Base-by-base conservation (phyloP, 2,329 filamentous ascomycete genomes). In the Aspergillus japonicus region DNA sequence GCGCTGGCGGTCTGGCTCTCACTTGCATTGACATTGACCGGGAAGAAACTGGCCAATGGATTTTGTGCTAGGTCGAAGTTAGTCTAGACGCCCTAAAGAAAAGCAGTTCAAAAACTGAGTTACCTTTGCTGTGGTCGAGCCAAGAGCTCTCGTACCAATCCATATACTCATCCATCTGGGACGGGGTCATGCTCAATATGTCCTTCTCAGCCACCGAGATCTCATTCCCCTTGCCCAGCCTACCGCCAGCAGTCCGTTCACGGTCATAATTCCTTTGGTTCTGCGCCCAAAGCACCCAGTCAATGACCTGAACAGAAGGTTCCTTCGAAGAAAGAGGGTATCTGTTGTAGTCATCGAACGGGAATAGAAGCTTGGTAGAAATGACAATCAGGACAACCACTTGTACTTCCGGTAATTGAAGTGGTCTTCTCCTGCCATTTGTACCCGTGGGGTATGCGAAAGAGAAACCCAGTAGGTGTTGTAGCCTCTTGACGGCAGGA, bases 301-400 rank as follows among this genome's bases (percentile, higher is more conserved):
- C 80, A 57, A 97, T 79, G 21, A 75, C 74, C n/a, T 87, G 75
- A 3, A 80, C 79, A 14, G 85, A 80, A 1, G 87, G 83, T 59
- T 91, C 88, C 10, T 78, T 76, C 14, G 77, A 64, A 19, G 79
- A 80, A 39, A 70, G 74, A 7, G 82, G 83, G 65, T 80, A 78
- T 47, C 87, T 79, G 55, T 80, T 73, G 12, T 82, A 68, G 23
- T 79, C 78, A 68, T 91, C 86, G 49, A 96, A 86, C 0, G 94
- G 91, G 67, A 91, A 92, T 21, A 89, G 80, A 2, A 96, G 74
- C 68, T 97, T 97, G 3, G 89, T 87, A 4, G 89, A 86, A 14
- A 96, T 82, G 2, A 96, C 79, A 3, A 96, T 74, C 3, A 91
- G 78, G 4, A 87, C 82, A 57, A 92, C 80, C 1, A 97, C 77